Conservation (phyloP, 345 rosid genomes). For the Durio zibethinus region DNA sequence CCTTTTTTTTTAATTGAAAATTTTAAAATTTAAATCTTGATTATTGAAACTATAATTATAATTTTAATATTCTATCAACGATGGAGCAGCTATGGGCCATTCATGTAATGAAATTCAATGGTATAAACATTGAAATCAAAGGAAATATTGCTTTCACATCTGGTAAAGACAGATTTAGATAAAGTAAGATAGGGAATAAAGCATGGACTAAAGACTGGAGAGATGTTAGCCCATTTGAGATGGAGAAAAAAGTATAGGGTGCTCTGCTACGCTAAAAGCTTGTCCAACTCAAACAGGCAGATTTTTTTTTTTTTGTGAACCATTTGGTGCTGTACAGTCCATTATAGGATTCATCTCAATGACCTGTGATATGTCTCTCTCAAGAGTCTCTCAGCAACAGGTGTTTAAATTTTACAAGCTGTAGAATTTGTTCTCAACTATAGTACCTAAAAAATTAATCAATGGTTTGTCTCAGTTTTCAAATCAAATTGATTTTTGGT, state of each 20-base stretch:
- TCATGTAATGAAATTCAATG: not conserved
- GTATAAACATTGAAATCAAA: not conserved
- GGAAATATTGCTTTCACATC: conserved; percentile 5
- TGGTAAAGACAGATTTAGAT: conserved; percentile 7
- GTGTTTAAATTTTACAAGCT: conserved; percentile 2
- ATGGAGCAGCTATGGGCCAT: too few species aligned
- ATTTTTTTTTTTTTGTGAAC: conserved; percentile 11
- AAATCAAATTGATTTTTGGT: not conserved
- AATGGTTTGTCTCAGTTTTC: not conserved
- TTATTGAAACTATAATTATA: too few species aligned
- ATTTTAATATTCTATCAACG: too few species aligned
- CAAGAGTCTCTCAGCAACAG: conserved; percentile 15
- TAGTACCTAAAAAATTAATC: not conserved
- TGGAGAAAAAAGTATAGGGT: conserved; percentile 25
- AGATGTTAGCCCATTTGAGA: conserved; percentile 1
- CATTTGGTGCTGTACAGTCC: conserved; percentile 26
- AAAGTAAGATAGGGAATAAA: conserved; percentile 24
- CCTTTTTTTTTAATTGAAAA: too few species aligned
- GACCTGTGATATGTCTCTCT: conserved; percentile 35
- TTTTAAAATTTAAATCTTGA: too few species aligned
- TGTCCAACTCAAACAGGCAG: conserved; percentile 31
- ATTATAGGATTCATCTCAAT: conserved; percentile 19
- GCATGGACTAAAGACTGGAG: not conserved
- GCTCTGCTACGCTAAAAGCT: conserved; percentile 18
- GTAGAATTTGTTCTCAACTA: not conserved